Percentiles rank a stretch among this genome's conserved stretches.
Evolutionary conservation across 2,329 filamentous ascomycete genomes (phyloP).

Genomic region (Rutstroemia sydowiana): DNA sequence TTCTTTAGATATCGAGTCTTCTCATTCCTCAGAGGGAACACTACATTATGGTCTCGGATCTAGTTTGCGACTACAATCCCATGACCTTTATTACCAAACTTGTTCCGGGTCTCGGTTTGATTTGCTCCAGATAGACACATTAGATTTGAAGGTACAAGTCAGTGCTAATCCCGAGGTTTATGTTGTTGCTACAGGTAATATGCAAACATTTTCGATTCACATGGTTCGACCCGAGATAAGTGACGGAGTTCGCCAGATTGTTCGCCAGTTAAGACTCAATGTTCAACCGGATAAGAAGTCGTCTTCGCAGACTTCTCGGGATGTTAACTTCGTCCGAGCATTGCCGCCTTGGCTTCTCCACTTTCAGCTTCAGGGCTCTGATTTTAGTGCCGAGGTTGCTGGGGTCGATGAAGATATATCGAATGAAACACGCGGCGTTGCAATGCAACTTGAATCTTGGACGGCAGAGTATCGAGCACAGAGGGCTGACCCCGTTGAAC

Average conservation of each 20-base stretch:
- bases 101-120: slow-evolving; percentile 76
- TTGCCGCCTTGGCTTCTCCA: slow-evolving; percentile 80
- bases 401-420: slow-evolving; percentile 82
- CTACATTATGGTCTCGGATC: slow-evolving; percentile 81
- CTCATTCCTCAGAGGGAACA: slow-evolving; percentile 79
- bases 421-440: slow-evolving; percentile 71
- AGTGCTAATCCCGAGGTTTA: slow-evolving; percentile 80
- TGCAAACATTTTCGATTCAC: slow-evolving; percentile 83
- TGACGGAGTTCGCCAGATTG: slow-evolving; percentile 84
- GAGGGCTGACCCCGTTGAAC: slow-evolving; percentile 57
- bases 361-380: slow-evolving; percentile 76
- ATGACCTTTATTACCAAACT: slow-evolving; percentile 92
- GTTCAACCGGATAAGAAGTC: slow-evolving; percentile 55
- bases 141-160: slow-evolving; percentile 80
- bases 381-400: slow-evolving; percentile 85
- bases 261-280: slow-evolving; percentile 70
- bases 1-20: slow-evolving; percentile 88
- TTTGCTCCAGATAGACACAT: slow-evolving; percentile 75
- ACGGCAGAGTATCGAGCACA: slow-evolving; percentile 84
- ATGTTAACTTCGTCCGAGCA: slow-evolving; percentile 65
- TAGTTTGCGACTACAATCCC: slow-evolving; percentile 74
- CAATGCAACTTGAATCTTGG: slow-evolving; percentile 81
- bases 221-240: slow-evolving; percentile 90
- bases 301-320: slow-evolving; percentile 41
- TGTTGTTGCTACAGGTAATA: slow-evolving; percentile 68